Conservation (phyloP, 1,139 yeast species). For the Pichia cactophila region DNA sequence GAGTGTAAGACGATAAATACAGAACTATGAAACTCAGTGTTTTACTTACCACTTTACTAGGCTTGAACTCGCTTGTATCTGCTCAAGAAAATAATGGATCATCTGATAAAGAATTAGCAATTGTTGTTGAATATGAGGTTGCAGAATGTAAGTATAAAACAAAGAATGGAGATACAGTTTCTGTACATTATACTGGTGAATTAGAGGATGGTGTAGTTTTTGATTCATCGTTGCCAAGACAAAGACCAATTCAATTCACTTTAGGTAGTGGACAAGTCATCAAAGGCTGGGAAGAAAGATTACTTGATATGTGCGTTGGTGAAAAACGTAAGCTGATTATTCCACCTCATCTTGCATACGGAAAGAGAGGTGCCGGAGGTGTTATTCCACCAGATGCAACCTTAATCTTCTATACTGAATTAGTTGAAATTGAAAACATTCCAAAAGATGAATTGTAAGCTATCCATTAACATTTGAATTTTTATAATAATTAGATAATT, state of each 20-base stretch:
- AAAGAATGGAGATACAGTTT: constrained; percentile 52
- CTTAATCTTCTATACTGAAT: constrained; percentile 50
- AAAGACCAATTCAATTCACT: constrained; percentile 57
- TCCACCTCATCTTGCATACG: constrained; percentile 74
- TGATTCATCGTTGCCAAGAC: constrained; percentile 65
- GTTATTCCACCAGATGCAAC: constrained; percentile 70
- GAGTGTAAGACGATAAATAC: not conserved
- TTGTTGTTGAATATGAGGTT: constrained; percentile 17
- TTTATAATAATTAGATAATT: not conserved
- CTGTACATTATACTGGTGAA: constrained; percentile 70
- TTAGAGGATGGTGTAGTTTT: constrained; percentile 63
- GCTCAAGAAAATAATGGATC: not conserved
- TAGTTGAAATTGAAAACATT: constrained; percentile 41
- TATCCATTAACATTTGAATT: not conserved
- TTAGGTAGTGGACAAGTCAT: constrained; percentile 76
- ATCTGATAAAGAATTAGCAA: constrained; percentile 1
- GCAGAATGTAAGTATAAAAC: constrained; percentile 50
- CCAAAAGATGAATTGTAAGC: constrained; percentile 22
- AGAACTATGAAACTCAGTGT: constrained; percentile 2
- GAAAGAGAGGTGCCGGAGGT: constrained; percentile 63
- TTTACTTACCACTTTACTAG: not conserved
- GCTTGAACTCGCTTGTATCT: not conserved
- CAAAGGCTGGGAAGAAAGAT: constrained; percentile 84
- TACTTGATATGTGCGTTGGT: constrained; percentile 69
- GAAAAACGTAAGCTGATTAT: constrained; percentile 73